Evolutionary conservation across 2,329 filamentous ascomycete species (phyloP).

Genomic region (Bretziella fagacearum): DNA sequence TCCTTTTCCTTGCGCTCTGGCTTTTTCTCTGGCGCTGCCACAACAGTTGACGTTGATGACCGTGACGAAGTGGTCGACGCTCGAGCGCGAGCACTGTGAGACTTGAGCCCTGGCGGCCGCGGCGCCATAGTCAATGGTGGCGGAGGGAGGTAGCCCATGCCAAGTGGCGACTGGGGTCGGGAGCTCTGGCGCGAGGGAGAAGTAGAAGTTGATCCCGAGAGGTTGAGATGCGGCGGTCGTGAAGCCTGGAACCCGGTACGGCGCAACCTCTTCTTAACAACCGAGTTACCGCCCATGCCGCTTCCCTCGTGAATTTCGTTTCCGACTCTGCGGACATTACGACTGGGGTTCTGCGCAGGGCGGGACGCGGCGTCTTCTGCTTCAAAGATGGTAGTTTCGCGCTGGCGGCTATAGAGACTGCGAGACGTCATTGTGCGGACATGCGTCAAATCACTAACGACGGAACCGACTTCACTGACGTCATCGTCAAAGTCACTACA

Average conservation of each 20-base stretch:
- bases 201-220: constrained; percentile 21
- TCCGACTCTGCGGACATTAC: constrained; percentile 14
- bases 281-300: constrained; percentile 18
- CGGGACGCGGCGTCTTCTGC: constrained; percentile 13
- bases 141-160: constrained; percentile 3
- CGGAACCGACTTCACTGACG: constrained; percentile 13
- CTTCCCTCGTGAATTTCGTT: constrained; percentile 22
- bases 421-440: constrained; percentile 14
- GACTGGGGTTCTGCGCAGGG: constrained; percentile 4
- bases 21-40: constrained; percentile 2
- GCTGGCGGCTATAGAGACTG: constrained; percentile 12
- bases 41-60: constrained; percentile 6
- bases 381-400: constrained; percentile 13
- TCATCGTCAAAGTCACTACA: constrained; percentile 13
- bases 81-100: constrained; percentile 1
- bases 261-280: constrained; percentile 21
- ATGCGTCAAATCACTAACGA: constrained; percentile 14
- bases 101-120: constrained; percentile 8
- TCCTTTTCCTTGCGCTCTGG: background rate
- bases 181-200: background rate
- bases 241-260: constrained; percentile 20
- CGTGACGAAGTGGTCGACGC: constrained; percentile 8
- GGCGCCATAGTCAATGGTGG: constrained; percentile 13
- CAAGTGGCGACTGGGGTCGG: constrained; percentile 9
- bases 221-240: constrained; percentile 20